Conservation (phyloP, 345 rosid genomes). For the Eucalyptus polybractea region DNA sequence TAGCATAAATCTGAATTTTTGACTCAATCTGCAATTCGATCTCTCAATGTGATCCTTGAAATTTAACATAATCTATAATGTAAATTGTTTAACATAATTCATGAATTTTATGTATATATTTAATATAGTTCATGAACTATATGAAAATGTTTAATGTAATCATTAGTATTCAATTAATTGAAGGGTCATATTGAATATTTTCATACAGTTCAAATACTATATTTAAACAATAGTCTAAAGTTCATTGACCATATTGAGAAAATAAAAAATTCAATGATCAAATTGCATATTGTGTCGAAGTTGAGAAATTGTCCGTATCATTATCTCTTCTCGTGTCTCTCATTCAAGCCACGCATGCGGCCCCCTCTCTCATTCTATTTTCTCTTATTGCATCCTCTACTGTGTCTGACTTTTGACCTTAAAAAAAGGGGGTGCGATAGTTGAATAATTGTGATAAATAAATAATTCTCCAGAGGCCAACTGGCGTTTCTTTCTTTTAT, state of each 20-base stretch:
- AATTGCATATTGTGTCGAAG: accelerated
- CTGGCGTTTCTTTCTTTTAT: neutral
- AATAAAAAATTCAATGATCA: accelerated
- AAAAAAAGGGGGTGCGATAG: neutral
- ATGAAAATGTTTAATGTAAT: too few species aligned
- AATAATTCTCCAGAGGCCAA: neutral
- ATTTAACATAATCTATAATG: accelerated
- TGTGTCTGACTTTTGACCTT: neutral
- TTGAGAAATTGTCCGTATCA: too few species aligned
- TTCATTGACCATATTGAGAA: too few species aligned
- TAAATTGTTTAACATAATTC: too few species aligned
- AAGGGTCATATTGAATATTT: accelerated
- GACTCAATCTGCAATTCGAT: accelerated
- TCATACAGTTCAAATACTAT: accelerated
- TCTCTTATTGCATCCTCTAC: neutral
- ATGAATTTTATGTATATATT: too few species aligned
- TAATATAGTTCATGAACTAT: accelerated
- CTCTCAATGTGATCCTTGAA: accelerated
- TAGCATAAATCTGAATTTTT: too few species aligned
- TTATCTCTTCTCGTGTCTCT: neutral
- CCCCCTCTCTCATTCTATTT: neutral
- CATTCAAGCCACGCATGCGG: neutral
- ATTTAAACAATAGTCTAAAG: too few species aligned
- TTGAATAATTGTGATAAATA: neutral
- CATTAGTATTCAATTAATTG: accelerated